phyloP scores from a whole-genome alignment of 495 filamentous ascomycete genomes.

The Chaetomidium leptoderma region DNA sequence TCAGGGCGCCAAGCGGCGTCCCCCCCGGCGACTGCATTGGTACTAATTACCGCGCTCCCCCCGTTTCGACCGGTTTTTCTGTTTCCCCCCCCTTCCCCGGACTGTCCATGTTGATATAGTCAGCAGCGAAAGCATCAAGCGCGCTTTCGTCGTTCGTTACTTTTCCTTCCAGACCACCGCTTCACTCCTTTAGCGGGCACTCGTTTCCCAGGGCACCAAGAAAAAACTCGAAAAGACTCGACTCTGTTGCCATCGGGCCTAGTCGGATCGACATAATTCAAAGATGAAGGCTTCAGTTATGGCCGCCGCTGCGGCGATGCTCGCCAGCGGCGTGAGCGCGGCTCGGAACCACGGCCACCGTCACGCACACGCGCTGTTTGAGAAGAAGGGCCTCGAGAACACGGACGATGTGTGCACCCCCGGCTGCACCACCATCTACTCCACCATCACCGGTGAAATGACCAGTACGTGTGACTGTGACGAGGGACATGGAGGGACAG shows the following conservation, averaged over 20 bases:
- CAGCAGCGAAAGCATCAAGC: conserved; percentile 50
- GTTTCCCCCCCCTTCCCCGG: conserved; percentile 40
- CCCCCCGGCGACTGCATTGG: conserved; percentile 19
- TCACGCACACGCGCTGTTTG: conserved; percentile 59
- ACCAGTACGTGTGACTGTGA: conserved; percentile 47
- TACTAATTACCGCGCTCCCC: conserved; percentile 28
- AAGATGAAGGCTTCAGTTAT: conserved; percentile 66
- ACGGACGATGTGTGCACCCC: conserved; percentile 48
- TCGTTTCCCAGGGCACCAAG: conserved; percentile 52
- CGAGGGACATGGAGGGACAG: neutral
- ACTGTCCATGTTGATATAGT: conserved; percentile 46
- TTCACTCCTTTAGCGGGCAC: conserved; percentile 97
- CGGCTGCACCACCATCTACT: conserved; percentile 64
- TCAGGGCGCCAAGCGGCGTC: conserved; percentile 28
- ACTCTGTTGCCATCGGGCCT: conserved; percentile 1
- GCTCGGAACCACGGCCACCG: conserved; percentile 45
- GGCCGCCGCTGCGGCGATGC: conserved; percentile 61
- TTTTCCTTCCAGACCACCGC: conserved; percentile 62
- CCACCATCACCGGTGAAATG: conserved; percentile 54
- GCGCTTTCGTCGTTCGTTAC: conserved; percentile 47
- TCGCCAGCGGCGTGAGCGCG: conserved; percentile 57
- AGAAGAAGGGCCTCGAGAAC: conserved; percentile 41
- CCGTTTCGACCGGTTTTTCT: conserved; percentile 21
- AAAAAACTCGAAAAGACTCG: conserved; percentile 16
- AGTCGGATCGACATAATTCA: conserved; percentile 15